Evolutionary conservation across 2,329 filamentous ascomycete species (phyloP), one percentile per base, ranked within the genome.

Genomic region (Xylaria sp.): DNA sequence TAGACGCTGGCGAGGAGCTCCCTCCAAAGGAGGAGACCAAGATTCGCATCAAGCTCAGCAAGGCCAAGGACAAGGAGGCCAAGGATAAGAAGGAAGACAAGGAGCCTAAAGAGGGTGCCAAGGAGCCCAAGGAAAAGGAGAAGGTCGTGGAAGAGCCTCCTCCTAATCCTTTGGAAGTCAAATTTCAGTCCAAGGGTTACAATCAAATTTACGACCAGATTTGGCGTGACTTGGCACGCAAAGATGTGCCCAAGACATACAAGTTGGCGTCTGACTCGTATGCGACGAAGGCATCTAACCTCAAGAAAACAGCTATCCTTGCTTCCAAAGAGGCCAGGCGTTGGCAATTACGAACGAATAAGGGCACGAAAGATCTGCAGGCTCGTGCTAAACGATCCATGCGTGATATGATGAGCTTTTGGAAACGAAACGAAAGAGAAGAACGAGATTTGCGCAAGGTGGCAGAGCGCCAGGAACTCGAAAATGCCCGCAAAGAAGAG

Each of bases 331-430:
- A 99, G 76, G 93, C 94, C 57, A 92, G 95, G 71, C 84, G 95
- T 70, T 99, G 94, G 94, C 95, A 99, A 75, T 84, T 95, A 62
- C 89, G 92, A 48, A 99, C 94, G 57, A 99, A 99, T 80, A 97
- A 99, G 82, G 95, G 92, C 71, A 94, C 90, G 74, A 99, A 99
- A 75, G 94, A 99, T 74, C 90, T 96, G 3, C 94, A 97, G 73
- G 94, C 94, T 48, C 87, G 94, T 52, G 94, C 94, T 60, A 99
- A 99, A 81, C 89, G 94, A 67, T 93, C 93, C 61, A 99, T 99
- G 94, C 87, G 94, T 72, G 94, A 99, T 76, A 99, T 99, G 94
- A 94, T 97, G 84, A 87, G 90, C 59, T 99, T 97, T 82, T 99
- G 94, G 94, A 97, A 97, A 77, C 89, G 93, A 59, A 99, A 99